These are phyloP conservation scores for Letharia lupina DNA, from an alignment of 495 filamentous ascomycete species.

Conservation along the genomic window DNA sequence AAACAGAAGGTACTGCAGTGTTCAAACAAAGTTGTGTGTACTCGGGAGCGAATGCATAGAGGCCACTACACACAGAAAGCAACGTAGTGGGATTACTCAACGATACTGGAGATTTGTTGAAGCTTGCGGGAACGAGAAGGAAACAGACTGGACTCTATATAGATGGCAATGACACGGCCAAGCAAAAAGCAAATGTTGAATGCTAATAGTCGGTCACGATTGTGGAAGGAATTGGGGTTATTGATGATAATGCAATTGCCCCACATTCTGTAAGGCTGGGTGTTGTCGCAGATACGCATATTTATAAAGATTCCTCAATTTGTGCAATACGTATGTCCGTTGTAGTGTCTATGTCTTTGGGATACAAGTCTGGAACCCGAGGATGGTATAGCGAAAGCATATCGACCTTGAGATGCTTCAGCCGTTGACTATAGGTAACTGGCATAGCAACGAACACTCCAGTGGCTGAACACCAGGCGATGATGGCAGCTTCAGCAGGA, in stretches of 20 bases:
- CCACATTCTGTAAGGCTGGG: conserved; percentile 1
- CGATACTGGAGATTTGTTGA: neutral
- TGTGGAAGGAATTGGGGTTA: neutral
- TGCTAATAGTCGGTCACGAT: neutral
- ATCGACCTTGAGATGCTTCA: neutral
- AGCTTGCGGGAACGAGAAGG: neutral
- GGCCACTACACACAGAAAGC: neutral
- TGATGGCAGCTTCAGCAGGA: neutral
- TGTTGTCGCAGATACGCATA: too few relatives aligned
- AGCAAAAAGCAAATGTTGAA: neutral
- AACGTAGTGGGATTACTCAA: neutral
- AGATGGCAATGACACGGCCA: neutral
- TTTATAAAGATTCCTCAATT: neutral
- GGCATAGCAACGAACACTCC: neutral
- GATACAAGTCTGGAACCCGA: neutral
- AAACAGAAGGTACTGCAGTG: neutral
- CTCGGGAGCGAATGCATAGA: neutral
- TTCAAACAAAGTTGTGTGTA: neutral
- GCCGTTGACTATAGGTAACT: neutral
- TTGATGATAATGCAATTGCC: neutral
- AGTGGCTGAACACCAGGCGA: neutral
- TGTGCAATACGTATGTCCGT: neutral
- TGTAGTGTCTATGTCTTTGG: neutral
- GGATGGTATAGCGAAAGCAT: neutral
- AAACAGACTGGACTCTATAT: neutral